Percentiles rank a stretch among this genome's conserved stretches.
Evolutionary conservation across 495 filamentous ascomycete genomes (phyloP).

Genomic region (Annulohypoxylon stygium): DNA sequence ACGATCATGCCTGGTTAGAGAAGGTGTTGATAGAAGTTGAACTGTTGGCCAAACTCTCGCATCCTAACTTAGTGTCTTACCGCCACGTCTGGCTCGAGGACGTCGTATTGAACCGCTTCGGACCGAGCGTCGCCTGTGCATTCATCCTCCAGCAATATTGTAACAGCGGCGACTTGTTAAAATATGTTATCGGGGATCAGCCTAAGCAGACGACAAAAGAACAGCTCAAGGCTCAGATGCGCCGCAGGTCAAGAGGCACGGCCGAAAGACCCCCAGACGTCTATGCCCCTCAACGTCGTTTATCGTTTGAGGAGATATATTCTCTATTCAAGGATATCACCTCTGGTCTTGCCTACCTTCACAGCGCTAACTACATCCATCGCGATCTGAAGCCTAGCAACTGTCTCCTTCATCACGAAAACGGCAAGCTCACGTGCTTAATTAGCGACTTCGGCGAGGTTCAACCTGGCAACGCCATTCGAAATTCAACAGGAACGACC

Average conservation of each 20-base stretch:
- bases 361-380: constrained; percentile 95
- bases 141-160: constrained; percentile 99
- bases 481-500: constrained; percentile 91
- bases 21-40: constrained; percentile 94
- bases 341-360: constrained; percentile 88
- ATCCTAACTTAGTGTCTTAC: constrained; percentile 97
- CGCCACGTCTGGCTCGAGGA: constrained; percentile 97
- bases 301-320: constrained; percentile 92
- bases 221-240: constrained; percentile 85
- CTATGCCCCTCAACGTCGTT: constrained; percentile 65
- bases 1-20: constrained; percentile 95
- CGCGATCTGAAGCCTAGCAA: constrained; percentile 96
- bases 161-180: constrained; percentile 91
- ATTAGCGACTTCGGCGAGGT: constrained; percentile 99
- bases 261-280: constrained; percentile 59
- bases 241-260: constrained; percentile 77
- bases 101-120: constrained; percentile 82
- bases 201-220: constrained; percentile 74
- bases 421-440: constrained; percentile 77
- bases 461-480: constrained; percentile 80
- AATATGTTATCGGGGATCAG: constrained; percentile 82
- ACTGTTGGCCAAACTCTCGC: constrained; percentile 87
- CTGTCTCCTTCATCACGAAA: constrained; percentile 85
- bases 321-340: constrained; percentile 97
- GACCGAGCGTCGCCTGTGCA: constrained; percentile 91